Base-by-base conservation (phyloP, 306 rosid genomes). In the Neltuma alba region DNA sequence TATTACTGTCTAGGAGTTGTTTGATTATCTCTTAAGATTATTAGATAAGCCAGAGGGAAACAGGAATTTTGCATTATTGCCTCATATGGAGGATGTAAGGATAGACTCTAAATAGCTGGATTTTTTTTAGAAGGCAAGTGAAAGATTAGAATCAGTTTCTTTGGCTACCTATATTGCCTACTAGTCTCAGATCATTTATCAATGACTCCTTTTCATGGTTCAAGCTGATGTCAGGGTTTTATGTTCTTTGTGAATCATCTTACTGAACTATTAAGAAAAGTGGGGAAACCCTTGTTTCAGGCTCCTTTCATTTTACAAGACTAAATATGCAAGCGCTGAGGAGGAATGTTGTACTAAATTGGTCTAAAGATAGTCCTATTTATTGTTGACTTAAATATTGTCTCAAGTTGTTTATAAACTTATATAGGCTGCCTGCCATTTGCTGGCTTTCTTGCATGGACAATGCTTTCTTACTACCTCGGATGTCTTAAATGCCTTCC, bases 391-490 rank as follows among this genome's bases (percentile, higher is more conserved):
- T 40, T 40, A n/a, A 55, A 31, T 69, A 52, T 74, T 44, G 58
- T 74, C 68, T n/a, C 30, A 66, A 65, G 42, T 25, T 16, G 3
- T 31, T 30, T 15, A 47, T 48, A 31, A 25, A 69, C 52, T 23
- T 69, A 69, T 11, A 25, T 41, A 42, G 61, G 6, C 36, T 73
- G 42, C 78, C 68, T 48, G 55, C 65, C 50, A 76, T 64, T 82
- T 47, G 27, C 76, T 11, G 54, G 23, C 75, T 77, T 79, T 37
- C 63, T 58, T 77, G 62, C 69, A 61, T 55, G 31, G 63, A 76
- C 42, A 42, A 8, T 63, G 18, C 31, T 70, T 62, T 75, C 54
- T 72, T 57, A 33, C 31, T 47, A 34, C 62, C 76, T 31, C 10
- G 44, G 50, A 75, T 28, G 65, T 65, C 57, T 72, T 5, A 16